Base-by-base conservation (phyloP, 2,329 filamentous ascomycete genomes). In the Botrytis fabae region DNA sequence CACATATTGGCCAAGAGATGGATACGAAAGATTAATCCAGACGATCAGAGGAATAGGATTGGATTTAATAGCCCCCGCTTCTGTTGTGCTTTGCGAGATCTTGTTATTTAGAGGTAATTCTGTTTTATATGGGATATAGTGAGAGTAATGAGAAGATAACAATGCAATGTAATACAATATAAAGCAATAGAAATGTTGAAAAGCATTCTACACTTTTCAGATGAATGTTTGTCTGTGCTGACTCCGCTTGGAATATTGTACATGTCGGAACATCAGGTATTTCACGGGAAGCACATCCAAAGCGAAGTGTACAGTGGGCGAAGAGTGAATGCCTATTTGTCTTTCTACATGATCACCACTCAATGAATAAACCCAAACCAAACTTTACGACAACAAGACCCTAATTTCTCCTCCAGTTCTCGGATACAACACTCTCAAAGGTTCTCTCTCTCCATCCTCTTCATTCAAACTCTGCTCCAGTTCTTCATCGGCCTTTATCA, bases 401-500 rank as follows among this genome's bases (percentile, higher is more conserved):
- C 79, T 78, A 20, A 82, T 79, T 62, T 82, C 81, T 14, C 78
- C 80, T 71, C 78, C 77, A 20, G 81, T 82, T 62, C 81, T 77
- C 8, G 81, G 81, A 70, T 81, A 82, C 57, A 80, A 71, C 18
- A 75, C 70, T 32, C 79, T 66, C 42, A 82, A 74, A 14, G 78
- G 77, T 35, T 80, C 75, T 2, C 69, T 74, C 28, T 78, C 78
- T 16, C 75, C 77, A 32, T 73, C 69, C 46, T 79, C 76, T n/a
- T 79, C 76, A 40, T 35, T 54, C n/a, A 69, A 42, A 10, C 48
- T 69, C 28, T 69, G 48, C n/a, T 78, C 77, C 59, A 74, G 70
- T 32, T 85, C 71, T 75, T 90, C 87, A 81, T 92, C 90, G 7
- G 87, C 86, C 51, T 85, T 85, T 38, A 88, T 82, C 42, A 93